Evolutionary conservation across 2,329 filamentous ascomycete species (phyloP).

Genomic region (Diaporthe sp.): DNA sequence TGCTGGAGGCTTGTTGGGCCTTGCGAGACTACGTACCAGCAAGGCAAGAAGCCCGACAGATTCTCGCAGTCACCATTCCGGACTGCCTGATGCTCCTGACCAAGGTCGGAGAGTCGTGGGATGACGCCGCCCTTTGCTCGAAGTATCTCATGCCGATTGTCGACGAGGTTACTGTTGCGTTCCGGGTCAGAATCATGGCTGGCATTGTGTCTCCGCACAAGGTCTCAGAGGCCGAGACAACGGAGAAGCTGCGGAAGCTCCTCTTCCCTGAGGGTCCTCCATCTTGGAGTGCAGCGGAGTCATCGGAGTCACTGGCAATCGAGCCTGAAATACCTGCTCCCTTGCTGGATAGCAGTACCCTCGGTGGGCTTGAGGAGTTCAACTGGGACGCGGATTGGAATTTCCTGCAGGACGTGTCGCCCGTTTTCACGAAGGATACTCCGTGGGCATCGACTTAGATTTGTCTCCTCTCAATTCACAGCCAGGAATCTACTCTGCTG

Average conservation of each 20-base stretch:
- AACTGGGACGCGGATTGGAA: slow-evolving; percentile 35
- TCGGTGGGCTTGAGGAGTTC: slow-evolving; percentile 18
- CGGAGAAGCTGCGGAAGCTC: slow-evolving; percentile 29
- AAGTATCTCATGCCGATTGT: slow-evolving; percentile 26
- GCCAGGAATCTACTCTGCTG: neutral
- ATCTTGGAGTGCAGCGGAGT: slow-evolving; percentile 9
- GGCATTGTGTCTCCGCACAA: neutral
- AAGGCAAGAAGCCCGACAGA: slow-evolving; percentile 26
- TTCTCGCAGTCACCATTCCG: slow-evolving; percentile 28
- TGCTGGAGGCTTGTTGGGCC: slow-evolving; percentile 35
- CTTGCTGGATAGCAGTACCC: neutral
- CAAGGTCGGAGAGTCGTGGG: slow-evolving; percentile 32
- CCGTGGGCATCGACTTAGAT: slow-evolving; percentile 11
- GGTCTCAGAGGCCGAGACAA: slow-evolving; percentile 10
- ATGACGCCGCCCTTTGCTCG: slow-evolving; percentile 22
- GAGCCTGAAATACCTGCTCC: slow-evolving; percentile 10
- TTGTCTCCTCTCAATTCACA: neutral
- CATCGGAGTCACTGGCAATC: neutral
- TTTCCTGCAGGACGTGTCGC: slow-evolving; percentile 32
- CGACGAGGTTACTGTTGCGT: slow-evolving; percentile 28
- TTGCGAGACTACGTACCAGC: slow-evolving; percentile 17
- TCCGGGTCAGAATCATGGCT: slow-evolving; percentile 27
- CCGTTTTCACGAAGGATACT: neutral
- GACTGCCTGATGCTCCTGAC: slow-evolving; percentile 28
- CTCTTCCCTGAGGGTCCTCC: slow-evolving; percentile 29